Percentiles rank a stretch among this genome's conserved stretches.
phyloP scores from a whole-genome alignment of 768 basidiomycete species.

The Leccinum longicurvipes region DNA sequence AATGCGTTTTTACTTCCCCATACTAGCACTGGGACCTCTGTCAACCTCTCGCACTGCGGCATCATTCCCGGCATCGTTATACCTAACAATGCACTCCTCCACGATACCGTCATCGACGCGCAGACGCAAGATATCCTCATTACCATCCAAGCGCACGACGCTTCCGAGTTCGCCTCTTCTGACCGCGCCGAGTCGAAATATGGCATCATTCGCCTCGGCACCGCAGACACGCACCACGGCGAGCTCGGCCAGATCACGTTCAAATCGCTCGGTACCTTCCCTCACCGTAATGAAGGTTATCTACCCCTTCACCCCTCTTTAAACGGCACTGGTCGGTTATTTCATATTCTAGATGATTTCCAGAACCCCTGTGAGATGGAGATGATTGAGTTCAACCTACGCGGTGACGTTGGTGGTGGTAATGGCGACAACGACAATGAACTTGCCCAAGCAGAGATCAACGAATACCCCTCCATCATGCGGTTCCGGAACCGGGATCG shows the following conservation, averaged over 20 bases:
- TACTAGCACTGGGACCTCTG: not conserved
- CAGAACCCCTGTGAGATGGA: no score
- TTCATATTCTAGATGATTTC: not conserved
- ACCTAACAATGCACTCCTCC: slow-evolving; percentile 1
- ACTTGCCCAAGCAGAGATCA: no score
- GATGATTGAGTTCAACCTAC: no score
- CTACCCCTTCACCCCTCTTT: slow-evolving; percentile 8
- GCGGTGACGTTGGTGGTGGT: no score
- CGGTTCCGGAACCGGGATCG: no score
- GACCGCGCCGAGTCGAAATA: not conserved
- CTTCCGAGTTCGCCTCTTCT: not conserved
- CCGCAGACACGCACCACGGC: not conserved
- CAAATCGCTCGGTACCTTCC: not conserved
- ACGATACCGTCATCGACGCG: slow-evolving; percentile 6
- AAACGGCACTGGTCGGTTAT: slow-evolving; percentile 9
- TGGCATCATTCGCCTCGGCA: slow-evolving; percentile 6
- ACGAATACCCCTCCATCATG: no score
- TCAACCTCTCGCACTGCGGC: slow-evolving; percentile 8
- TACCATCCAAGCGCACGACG: not conserved
- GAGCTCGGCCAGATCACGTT: slow-evolving; percentile 10
- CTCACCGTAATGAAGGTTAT: not conserved
- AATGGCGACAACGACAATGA: no score
- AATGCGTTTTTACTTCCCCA: slow-evolving; percentile 11
- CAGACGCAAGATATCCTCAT: slow-evolving; percentile 11
- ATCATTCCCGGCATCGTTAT: not conserved